phyloP scores from a whole-genome alignment of 495 filamentous ascomycete species.

The Aspergillus panamensis region DNA sequence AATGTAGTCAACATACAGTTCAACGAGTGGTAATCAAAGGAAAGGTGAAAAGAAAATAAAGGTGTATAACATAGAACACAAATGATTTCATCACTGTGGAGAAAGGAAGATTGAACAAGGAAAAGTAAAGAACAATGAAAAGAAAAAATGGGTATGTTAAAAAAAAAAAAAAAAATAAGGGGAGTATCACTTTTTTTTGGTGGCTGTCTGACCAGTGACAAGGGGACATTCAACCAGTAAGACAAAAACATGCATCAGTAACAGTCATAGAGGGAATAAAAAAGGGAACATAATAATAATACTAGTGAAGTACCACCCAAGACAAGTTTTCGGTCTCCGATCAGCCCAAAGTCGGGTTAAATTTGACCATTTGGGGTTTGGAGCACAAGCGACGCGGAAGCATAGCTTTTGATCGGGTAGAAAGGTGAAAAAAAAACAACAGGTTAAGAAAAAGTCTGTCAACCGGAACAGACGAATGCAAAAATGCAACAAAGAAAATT shows the following conservation, averaged over 20 bases:
- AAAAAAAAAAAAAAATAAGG: slow-evolving; percentile 9
- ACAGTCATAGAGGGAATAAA: slow-evolving; percentile 24
- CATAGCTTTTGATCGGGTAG: slow-evolving; percentile 10
- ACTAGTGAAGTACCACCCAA: slow-evolving; percentile 16
- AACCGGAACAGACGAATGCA: slow-evolving; percentile 21
- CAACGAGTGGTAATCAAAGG: slow-evolving; percentile 20
- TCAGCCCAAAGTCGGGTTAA: slow-evolving; percentile 4
- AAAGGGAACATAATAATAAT: slow-evolving; percentile 20
- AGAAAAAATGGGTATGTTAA: neutral
- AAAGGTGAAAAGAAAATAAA: slow-evolving; percentile 23
- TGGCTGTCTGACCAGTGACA: slow-evolving; percentile 30
- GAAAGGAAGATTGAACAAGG: slow-evolving; percentile 18
- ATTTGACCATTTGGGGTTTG: slow-evolving; percentile 19
- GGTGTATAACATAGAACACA: slow-evolving; percentile 10
- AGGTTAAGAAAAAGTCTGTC: slow-evolving; percentile 18
- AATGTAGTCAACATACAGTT: slow-evolving; percentile 27
- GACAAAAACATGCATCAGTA: slow-evolving; percentile 31
- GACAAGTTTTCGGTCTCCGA: slow-evolving; percentile 8
- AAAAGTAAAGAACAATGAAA: slow-evolving; percentile 20
- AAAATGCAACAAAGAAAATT: slow-evolving; percentile 20
- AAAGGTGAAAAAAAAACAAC: slow-evolving; percentile 21
- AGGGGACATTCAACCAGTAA: slow-evolving; percentile 26
- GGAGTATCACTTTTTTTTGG: slow-evolving; percentile 26
- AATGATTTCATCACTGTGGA: slow-evolving; percentile 25
- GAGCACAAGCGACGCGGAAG: slow-evolving; percentile 1